Evolutionary conservation across 2,329 filamentous ascomycete genomes (phyloP), one percentile per base, ranked within the genome.

Genomic region (Colletotrichum abscissum): DNA sequence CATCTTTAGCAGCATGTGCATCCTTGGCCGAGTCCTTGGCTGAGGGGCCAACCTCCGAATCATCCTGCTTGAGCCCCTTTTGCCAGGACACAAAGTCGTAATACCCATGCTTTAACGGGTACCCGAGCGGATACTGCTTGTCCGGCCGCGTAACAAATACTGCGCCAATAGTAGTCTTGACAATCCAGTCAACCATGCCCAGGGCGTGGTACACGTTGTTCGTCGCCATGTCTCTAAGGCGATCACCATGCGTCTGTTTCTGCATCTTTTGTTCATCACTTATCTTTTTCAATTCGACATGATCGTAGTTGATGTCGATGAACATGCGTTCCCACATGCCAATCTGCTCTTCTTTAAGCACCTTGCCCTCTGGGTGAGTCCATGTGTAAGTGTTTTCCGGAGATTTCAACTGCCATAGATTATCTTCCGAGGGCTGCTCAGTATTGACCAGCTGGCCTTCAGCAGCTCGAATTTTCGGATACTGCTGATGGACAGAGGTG

Each of bases 311-410:
- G 22, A 76, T 46, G 5, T 67, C 46, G 28, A 76, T 75, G 67
- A 68, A 75, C 33, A 76, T 35, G 3, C 75, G 60, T 54, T 77
- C 76, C 76, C 76, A 77, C 75, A 76, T 73, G 22, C 76, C 76
- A 11, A 77, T 69, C 7, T 69, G 65, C 58, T 77, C 76, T 57
- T 77, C 76, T 3, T 46, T 35, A 0, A 28, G 63, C 30, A 54
- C 54, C 4, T 38, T 55, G 0, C 52, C n/a, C 3, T 49, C 19
- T 11, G 28, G 52, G 8, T 56, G 24, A 9, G 28, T 38, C 65
- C 76, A 77, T 1, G 62, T 52, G 75, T 75, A 77, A 22, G 57
- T 35, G 12, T 56, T 60, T 11, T 60, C 22, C 14, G 75, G 56
- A 5, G 28, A 22, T 1, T 64, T 59, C 4, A 77, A 65, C 22